Evolutionary conservation across 306 rosid species (phyloP).

Genomic region (Cicer yamashitae): DNA sequence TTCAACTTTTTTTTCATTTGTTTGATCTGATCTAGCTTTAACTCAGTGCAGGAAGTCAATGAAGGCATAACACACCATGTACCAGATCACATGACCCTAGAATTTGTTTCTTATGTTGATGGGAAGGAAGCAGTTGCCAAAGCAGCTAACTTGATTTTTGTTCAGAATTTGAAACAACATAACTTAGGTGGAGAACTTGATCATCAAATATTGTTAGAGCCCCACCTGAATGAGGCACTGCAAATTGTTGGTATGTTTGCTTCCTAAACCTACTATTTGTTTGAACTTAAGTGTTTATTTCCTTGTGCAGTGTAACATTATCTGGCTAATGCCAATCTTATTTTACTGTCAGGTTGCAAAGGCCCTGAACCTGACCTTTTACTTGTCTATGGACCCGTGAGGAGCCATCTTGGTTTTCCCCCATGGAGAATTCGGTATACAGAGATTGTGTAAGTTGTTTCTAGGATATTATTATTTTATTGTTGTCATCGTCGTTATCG

Average conservation of each 20-base stretch:
- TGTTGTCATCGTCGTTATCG: not conserved
- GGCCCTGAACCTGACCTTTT: conserved; percentile 89
- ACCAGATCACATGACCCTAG: conserved; percentile 59
- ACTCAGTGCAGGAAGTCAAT: conserved; percentile 59
- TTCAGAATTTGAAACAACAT: conserved; percentile 54
- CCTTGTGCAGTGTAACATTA: conserved; percentile 29
- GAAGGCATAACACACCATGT: conserved; percentile 45
- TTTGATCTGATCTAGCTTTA: conserved; percentile 48
- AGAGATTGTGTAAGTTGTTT: conserved; percentile 77
- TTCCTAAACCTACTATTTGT: conserved; percentile 38
- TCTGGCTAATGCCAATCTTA: conserved; percentile 25
- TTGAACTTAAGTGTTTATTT: conserved; percentile 35
- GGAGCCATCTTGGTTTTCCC: conserved; percentile 95
- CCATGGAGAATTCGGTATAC: conserved; percentile 91
- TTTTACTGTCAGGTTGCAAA: conserved; percentile 59
- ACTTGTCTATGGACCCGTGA: conserved; percentile 82
- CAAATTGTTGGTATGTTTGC: conserved; percentile 71
- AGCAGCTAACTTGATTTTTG: conserved; percentile 78
- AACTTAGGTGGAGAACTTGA: conserved; percentile 53
- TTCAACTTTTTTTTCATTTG: not conserved
- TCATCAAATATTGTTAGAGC: conserved; percentile 56
- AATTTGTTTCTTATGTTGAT: conserved; percentile 70
- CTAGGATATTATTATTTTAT: not conserved
- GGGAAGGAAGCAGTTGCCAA: conserved; percentile 81
- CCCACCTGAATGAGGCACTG: conserved; percentile 69